Evolutionary conservation across 2,329 filamentous ascomycete genomes (phyloP), one percentile per base, ranked within the genome.

Genomic region (Ophiostoma sp.): DNA sequence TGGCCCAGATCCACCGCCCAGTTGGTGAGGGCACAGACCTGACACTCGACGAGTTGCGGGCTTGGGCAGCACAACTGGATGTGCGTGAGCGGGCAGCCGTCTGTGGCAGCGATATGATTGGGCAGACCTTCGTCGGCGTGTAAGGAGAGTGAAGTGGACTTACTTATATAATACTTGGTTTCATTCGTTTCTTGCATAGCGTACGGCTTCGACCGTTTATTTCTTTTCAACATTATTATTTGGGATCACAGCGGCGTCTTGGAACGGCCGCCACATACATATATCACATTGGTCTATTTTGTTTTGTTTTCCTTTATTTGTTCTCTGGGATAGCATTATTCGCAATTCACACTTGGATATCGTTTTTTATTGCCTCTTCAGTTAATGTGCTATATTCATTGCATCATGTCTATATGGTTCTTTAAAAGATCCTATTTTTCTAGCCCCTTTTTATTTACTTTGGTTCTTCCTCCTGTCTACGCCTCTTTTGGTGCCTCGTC

Each of bases 51-150:
- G 76, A 77, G 31, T 74, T 78, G 48, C 72, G 75, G 3, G 74
- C 74, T 4, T 77, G 76, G 77, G 74, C 74, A 2, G 75, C 74
- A 19, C 72, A 64, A 61, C 73, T 78, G 66, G 73, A 64, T 12
- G 71, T 74, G 15, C 57, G 74, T 11, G 76, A 78, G 33, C 73
- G 70, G n/a, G 72, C 73, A 22, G 75, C 73, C 6, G 76, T 77
- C 9, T 78, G 77, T 33, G 77, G 77, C 50, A 70, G 75, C 48
- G 74, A 76, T 8, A 36, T 76, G 5, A 55, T 77, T 15, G 76
- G 76, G 1, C 69, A 68, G 50, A 78, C 77, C 9, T 78, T 76
- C 76, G 76, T 76, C 0, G 77, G 77, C 0, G 74, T 77, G 7
- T 78, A 70, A 45, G n/a, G 61, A 19, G 19, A 22, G 7, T 2